Percentiles rank a stretch among this genome's conserved stretches.
These are phyloP conservation scores for Suillus subalutaceus DNA, from an alignment of 768 basidiomycete species.

Conservation along the genomic window DNA sequence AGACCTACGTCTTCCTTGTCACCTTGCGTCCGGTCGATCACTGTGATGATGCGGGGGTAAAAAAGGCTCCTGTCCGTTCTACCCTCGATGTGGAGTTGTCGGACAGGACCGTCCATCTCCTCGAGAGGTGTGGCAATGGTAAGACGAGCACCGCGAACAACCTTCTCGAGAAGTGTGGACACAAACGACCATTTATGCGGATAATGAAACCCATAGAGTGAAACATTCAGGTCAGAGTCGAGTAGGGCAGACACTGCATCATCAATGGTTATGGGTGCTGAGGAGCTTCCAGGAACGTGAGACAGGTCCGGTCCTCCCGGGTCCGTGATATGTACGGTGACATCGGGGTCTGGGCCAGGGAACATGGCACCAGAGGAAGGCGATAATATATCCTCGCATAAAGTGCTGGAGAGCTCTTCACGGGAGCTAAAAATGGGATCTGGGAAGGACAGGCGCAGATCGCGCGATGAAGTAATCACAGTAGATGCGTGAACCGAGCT, in stretches of 20 bases:
- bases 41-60: conserved; percentile 37
- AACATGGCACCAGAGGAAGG: conserved; percentile 36
- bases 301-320: conserved; percentile 39
- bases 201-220: conserved; percentile 68
- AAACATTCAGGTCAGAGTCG: conserved; percentile 55
- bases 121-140: conserved; percentile 25
- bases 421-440: conserved; percentile 78
- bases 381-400: conserved; percentile 55
- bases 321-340: conserved; percentile 23
- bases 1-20: conserved; percentile 31
- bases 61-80: conserved; percentile 27
- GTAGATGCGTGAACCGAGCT: conserved; percentile 58
- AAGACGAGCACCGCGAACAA: conserved; percentile 41
- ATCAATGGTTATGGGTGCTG: conserved; percentile 23
- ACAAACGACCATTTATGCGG: conserved; percentile 64
- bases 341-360: conserved; percentile 22
- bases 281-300: conserved; percentile 39
- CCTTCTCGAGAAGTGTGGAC: conserved; percentile 60
- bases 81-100: conserved; percentile 29
- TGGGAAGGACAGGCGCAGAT: conserved; percentile 80
- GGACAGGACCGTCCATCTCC: conserved; percentile 24
- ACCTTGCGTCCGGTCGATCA: conserved; percentile 39
- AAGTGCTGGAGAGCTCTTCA: conserved; percentile 57
- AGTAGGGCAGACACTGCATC: conserved; percentile 24
- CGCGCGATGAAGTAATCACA: conserved; percentile 64